Evolutionary conservation across 2,329 filamentous ascomycete species (phyloP), one percentile per base, ranked within the genome.

Genomic region (Emergomyces africanus): DNA sequence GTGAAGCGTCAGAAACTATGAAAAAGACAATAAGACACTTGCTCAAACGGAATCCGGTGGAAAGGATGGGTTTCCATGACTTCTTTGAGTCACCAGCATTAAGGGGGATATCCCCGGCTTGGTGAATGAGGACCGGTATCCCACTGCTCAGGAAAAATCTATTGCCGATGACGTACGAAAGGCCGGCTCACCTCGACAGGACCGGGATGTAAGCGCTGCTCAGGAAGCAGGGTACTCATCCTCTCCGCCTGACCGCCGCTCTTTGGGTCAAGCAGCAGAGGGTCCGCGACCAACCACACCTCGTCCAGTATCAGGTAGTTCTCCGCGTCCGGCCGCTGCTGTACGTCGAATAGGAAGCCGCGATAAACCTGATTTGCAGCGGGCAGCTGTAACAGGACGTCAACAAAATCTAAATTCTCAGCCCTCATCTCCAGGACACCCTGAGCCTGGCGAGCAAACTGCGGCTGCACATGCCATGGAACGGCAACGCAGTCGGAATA

Each of bases 1-100:
- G 83, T 37, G 77, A 82, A 54, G 83, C 89, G 61, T 92, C 84
- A 64, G 75, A 85, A 54, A 86, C 88, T 10, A 83, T 96, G 75
- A 96, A 95, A 72, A 79, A 81, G 25, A 77, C 96, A 20, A 90
- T 96, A 61, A 83, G 89, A 49, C 81, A 81, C 44, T 79, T 99
- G 18, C 77, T 99, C 63, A 96, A 92, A 76, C 84, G 89, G 60
- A 92, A 86, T 61, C 90, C 94, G 0, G 83, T 89, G 5, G 89
- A 96, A 71, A 82, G 94, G 60, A 81, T 96, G 71, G 88, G 84
- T 59, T 97, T 96, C 66, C 85, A 89, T 57, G 84, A 87, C 63
- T 94, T 96, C 70, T 97, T 97, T 73, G 78, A 76, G 18, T 85
- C 92, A 68, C 74, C 80, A 35, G 84, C 35, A 83, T 96, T 57